Conservation (phyloP, 2,329 filamentous ascomycete genomes). For the Triangularia verruculosa region DNA sequence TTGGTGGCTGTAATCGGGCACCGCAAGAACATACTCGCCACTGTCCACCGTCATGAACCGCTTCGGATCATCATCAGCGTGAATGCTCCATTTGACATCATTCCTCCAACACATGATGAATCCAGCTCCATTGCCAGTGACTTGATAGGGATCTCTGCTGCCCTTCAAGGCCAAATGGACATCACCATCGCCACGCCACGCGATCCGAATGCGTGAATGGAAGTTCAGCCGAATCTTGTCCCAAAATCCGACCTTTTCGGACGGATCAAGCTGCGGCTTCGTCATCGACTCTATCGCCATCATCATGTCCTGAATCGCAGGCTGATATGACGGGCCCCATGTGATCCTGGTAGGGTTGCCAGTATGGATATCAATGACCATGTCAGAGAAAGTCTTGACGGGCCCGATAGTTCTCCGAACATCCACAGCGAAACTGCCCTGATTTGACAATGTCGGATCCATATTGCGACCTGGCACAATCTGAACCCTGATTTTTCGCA, state of each 20-base stretch:
- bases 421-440: conserved; percentile 74
- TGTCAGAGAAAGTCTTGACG: conserved; percentile 94
- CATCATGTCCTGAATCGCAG: conserved; percentile 99
- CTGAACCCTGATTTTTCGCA: conserved; percentile 74
- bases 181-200: conserved; percentile 95
- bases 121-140: conserved; percentile 88
- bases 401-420: conserved; percentile 89
- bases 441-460: conserved; percentile 52
- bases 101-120: conserved; percentile 99
- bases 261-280: conserved; percentile 90
- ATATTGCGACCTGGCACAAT: conserved; percentile 67
- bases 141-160: conserved; percentile 85
- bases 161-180: conserved; percentile 91
- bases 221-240: conserved; percentile 95
- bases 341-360: conserved; percentile 88
- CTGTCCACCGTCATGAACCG: conserved; percentile 95
- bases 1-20: conserved; percentile 89
- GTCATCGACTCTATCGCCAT: conserved; percentile 98
- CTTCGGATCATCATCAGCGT: conserved; percentile 80
- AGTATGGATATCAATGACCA: conserved; percentile 89
- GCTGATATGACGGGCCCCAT: conserved; percentile 97
- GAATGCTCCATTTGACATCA: conserved; percentile 83
- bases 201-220: conserved; percentile 82
- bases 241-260: conserved; percentile 95
- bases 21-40: conserved; percentile 88